Percentiles rank a stretch among this genome's conserved stretches.
Conservation (phyloP, 352 stramenopile species). For the Globisporangium okanoganense region DNA sequence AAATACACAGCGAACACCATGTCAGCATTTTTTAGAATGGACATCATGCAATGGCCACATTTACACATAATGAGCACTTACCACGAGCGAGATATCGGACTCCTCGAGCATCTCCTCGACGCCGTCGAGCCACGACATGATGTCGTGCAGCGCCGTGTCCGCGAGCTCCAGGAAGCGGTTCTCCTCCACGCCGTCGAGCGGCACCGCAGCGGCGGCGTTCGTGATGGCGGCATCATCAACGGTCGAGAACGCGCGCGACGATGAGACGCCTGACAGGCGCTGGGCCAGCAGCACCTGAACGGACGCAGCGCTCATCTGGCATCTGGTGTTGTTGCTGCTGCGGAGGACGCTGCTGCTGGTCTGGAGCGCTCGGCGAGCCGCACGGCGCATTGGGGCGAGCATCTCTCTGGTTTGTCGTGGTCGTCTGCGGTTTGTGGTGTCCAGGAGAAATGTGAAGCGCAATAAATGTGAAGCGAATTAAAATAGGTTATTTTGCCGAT, state of each 20-base stretch:
- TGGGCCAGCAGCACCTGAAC: background rate
- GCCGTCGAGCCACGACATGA: slow-evolving; percentile 76
- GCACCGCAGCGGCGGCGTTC: background rate
- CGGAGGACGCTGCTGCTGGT: background rate
- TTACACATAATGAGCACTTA: slow-evolving; percentile 21
- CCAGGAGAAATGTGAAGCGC: background rate
- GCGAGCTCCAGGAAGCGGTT: slow-evolving; percentile 77
- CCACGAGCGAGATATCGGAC: slow-evolving; percentile 72
- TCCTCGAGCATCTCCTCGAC: slow-evolving; percentile 86
- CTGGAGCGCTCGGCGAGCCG: slow-evolving; percentile 5
- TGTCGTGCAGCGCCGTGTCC: slow-evolving; percentile 66
- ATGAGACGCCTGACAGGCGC: background rate
- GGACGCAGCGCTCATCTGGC: background rate
- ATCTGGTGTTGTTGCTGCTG: background rate
- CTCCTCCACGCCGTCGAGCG: slow-evolving; percentile 44
- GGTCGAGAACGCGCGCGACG: slow-evolving; percentile 3
- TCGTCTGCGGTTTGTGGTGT: background rate
- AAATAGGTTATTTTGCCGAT: no score
- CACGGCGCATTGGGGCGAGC: slow-evolving; percentile 6
- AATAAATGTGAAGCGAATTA: background rate
- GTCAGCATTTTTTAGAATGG: background rate
- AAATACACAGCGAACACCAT: no score
- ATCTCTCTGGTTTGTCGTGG: background rate
- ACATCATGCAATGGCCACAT: background rate
- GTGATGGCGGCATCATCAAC: slow-evolving; percentile 1